Evolutionary conservation across 768 basidiomycete genomes (phyloP), one percentile per base, ranked within the genome.

Genomic region (Naganishia randhawae): DNA sequence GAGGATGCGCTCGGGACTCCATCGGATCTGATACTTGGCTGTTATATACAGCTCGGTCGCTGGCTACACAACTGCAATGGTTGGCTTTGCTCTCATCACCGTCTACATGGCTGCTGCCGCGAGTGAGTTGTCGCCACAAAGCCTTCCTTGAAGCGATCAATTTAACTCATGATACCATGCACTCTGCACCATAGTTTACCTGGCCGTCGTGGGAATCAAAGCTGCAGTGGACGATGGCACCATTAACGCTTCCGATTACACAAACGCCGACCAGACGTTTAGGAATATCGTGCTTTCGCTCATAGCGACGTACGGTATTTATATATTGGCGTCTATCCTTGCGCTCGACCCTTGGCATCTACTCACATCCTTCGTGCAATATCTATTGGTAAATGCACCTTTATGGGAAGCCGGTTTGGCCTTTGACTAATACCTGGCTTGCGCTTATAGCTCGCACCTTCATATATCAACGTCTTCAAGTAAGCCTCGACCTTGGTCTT

Each of bases 341-440:
- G 76, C 95, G 87, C 87, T 96, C 73, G 93, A 98, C 73, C 95
- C 95, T 1, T 96, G 93, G 92, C 96, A 99, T 78, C 90, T 99
- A 92, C 73, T 99, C 74, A 97, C 96, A 0, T 91, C 89, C 6
- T 94, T 98, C 81, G 31, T 93, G n/a, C 95, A 77, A 63, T 78
- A 78, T 61, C 71, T 78, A n/a, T 45, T 78, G 48, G 66, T 73
- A 33, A 50, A 71, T 31, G 42, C 11, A 17, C 31, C 9, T 41
- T 53, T 37, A 31, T 17, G 8, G 1, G 1, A 6, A 22, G 17
- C 22, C 52, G 27, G 19, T 3, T 25, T 27, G 35, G n/a, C 5
- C 27, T 33, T 9, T 4, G 54, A 93, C 77, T 95, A 94, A 76
- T 78, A n/a, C 39, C 55, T 6, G 4, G n/a, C n/a, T 48, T 11